Conservation (phyloP, 768 basidiomycete species). For the Amanita rubescens region DNA sequence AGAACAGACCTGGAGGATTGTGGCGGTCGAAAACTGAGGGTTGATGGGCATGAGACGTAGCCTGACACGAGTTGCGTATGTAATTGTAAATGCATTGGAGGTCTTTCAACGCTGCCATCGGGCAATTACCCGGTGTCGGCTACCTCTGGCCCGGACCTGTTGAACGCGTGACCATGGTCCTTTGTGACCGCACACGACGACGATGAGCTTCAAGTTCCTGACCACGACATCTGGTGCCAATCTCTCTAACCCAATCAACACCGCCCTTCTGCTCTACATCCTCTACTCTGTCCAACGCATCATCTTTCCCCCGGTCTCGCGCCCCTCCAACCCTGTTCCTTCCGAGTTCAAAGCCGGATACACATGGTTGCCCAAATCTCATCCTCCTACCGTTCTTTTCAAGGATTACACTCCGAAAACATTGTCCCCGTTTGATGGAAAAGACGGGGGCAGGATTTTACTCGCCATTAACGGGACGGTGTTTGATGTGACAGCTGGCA, state of each 20-base stretch:
- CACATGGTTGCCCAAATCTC: conserved; percentile 85
- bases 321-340: conserved; percentile 43
- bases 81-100: too few relatives aligned
- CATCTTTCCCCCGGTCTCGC: conserved; percentile 53
- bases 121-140: too few relatives aligned
- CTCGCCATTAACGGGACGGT: conserved; percentile 81
- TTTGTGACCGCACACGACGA: not conserved
- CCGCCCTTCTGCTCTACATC: conserved; percentile 70
- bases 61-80: too few relatives aligned
- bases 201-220: not conserved
- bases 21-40: too few relatives aligned
- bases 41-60: too few relatives aligned
- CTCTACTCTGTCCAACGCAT: conserved; percentile 71
- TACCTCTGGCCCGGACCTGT: too few relatives aligned
- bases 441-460: conserved; percentile 64
- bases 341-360: conserved; percentile 77
- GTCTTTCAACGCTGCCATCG: too few relatives aligned
- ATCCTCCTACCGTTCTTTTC: conserved; percentile 73
- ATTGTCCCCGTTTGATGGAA: conserved; percentile 58
- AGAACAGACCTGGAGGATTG: too few relatives aligned
- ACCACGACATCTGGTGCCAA: conserved; percentile 15
- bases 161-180: not conserved
- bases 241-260: conserved; percentile 72
- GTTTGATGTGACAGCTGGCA: conserved; percentile 88
- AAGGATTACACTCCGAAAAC: conserved; percentile 75